These are phyloP conservation scores for Periconia digitata DNA, from an alignment of 2,329 filamentous ascomycete genomes.

Conservation along the genomic window DNA sequence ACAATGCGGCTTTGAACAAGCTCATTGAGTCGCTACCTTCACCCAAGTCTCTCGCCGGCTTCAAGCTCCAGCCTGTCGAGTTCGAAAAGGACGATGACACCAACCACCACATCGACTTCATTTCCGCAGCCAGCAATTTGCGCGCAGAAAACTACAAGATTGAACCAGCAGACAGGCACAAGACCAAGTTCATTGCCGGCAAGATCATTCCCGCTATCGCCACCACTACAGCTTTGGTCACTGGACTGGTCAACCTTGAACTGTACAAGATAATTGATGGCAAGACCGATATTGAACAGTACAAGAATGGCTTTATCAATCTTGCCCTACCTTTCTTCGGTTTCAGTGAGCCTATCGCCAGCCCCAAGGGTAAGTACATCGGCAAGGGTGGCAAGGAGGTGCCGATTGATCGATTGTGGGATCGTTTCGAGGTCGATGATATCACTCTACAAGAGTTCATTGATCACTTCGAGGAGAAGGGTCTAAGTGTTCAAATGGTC, in stretches of 20 bases:
- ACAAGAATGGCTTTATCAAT: conserved; percentile 99
- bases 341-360: conserved; percentile 94
- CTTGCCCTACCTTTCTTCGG: conserved; percentile 95
- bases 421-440: conserved; percentile 88
- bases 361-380: conserved; percentile 87
- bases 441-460: conserved; percentile 84
- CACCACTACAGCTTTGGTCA: conserved; percentile 93
- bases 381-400: conserved; percentile 74
- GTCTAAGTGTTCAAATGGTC: conserved; percentile 85
- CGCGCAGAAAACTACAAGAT: conserved; percentile 99
- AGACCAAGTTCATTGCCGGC: conserved; percentile 99
- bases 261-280: conserved; percentile 96
- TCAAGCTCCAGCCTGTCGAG: conserved; percentile 88
- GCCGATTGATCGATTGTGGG: conserved; percentile 94
- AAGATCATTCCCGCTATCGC: conserved; percentile 99
- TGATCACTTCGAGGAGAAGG: conserved; percentile 75
- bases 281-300: conserved; percentile 95
- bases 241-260: conserved; percentile 88
- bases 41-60: conserved; percentile 79
- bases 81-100: conserved; percentile 99
- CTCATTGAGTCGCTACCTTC: conserved; percentile 74
- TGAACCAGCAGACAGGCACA: conserved; percentile 85
- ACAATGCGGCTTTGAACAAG: conserved; percentile 73
- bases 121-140: conserved; percentile 93
- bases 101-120: conserved; percentile 98